These are phyloP conservation scores for Candida schatavii DNA, from an alignment of 805 yeast species.

Conservation along the genomic window DNA sequence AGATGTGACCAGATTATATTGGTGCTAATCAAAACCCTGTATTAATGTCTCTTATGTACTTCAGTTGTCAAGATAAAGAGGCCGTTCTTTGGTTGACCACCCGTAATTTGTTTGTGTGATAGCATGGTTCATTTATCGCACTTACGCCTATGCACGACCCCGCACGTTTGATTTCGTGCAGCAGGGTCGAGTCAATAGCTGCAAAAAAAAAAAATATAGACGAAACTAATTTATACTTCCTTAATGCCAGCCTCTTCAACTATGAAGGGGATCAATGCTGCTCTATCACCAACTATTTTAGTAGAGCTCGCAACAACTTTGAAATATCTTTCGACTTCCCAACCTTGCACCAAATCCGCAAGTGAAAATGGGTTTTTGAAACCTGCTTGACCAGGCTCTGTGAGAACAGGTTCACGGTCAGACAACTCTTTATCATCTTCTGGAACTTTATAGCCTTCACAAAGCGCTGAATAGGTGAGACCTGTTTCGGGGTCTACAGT, in stretches of 20 bases:
- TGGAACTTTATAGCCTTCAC: slow-evolving; percentile 11
- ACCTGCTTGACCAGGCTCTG: background rate
- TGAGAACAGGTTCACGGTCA: background rate
- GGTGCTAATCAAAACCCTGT: too few relatives aligned
- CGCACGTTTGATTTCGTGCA: background rate
- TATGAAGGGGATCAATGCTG: slow-evolving; percentile 15
- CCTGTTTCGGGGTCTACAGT: slow-evolving; percentile 15
- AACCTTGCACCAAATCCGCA: slow-evolving; percentile 16
- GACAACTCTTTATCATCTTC: slow-evolving; percentile 1
- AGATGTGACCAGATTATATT: too few relatives aligned
- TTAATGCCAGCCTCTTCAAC: slow-evolving; percentile 16
- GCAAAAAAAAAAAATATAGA: too few relatives aligned
- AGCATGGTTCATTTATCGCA: too few relatives aligned
- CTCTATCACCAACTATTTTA: slow-evolving; percentile 5
- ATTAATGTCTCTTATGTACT: too few relatives aligned
- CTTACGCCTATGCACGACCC: background rate
- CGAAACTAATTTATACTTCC: too few relatives aligned
- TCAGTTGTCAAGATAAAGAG: too few relatives aligned
- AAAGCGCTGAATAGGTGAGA: slow-evolving; percentile 10
- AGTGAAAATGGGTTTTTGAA: background rate
- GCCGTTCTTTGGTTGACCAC: too few relatives aligned
- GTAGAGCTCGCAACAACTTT: slow-evolving; percentile 16
- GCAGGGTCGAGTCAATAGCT: background rate
- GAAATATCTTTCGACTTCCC: slow-evolving; percentile 26
- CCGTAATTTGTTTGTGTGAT: too few relatives aligned